phyloP scores from a whole-genome alignment of 257 asterid genomes.

The Cruciata laevipes region DNA sequence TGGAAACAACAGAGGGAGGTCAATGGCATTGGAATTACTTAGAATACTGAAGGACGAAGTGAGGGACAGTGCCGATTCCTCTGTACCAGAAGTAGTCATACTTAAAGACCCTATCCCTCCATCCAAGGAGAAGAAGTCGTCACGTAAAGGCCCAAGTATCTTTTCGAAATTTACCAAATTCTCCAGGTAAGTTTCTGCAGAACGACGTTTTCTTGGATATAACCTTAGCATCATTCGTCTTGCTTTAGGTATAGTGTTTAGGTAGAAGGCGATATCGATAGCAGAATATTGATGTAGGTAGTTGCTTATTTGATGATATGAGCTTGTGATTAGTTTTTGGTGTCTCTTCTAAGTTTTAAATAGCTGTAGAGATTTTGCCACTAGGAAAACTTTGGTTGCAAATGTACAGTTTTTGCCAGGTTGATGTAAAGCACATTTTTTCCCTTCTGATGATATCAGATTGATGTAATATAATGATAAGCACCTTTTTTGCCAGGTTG shows the following conservation, averaged over 20 bases:
- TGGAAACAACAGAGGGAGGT: constrained; percentile 51
- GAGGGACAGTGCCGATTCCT: constrained; percentile 20
- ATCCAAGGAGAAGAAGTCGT: constrained; percentile 22
- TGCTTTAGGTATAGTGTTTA: constrained; percentile 3
- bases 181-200: constrained; percentile 19
- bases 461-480: not conserved
- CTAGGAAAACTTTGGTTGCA: not conserved
- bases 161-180: constrained; percentile 35
- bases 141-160: constrained; percentile 26
- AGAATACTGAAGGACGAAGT: constrained; percentile 49
- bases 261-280: not conserved
- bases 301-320: not conserved
- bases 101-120: constrained; percentile 11
- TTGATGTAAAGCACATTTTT: not conserved
- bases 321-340: not conserved
- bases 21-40: constrained; percentile 61
- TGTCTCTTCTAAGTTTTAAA: not conserved
- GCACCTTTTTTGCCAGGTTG: constrained; percentile 2
- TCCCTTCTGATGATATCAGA: not conserved
- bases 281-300: not conserved
- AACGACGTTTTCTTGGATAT: not conserved
- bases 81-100: constrained; percentile 18
- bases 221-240: not conserved
- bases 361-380: not conserved
- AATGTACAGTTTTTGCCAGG: constrained; percentile 5